Base-by-base conservation (phyloP, 768 basidiomycete species). In the Russula compacta region DNA sequence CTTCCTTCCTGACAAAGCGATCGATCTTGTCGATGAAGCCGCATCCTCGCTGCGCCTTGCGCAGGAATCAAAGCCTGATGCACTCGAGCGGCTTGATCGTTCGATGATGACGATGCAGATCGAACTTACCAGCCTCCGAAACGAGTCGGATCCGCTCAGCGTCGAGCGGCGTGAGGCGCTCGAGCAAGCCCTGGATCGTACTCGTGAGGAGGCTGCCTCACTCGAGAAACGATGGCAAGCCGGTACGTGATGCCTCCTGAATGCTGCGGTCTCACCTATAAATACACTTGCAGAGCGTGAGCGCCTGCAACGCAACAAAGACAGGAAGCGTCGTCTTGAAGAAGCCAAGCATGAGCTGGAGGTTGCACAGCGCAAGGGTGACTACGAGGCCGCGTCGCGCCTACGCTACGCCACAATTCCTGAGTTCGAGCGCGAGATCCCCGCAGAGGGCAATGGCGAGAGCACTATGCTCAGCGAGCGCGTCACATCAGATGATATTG, bases 11-110 rank as follows among this genome's bases (percentile, higher is more conserved):
- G 93, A 97, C 73, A 95, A 95, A 70, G 88, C 90, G 10, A 90
- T 92, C 46, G 92, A 95, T 71, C 79, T 97, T 3, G 83, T 98
- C 0, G 95, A 98, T 72, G 95, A 98, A 72, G 94, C 94, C 3
- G 89, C 91, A 0, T 89, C 90, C 2, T 80, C 91, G 0, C 77
- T 98, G 5, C 83, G 92, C 0, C 82, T 97, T 4, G 89, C 92
- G 0, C 93, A 94, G 68, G 91, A 93, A 69, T 86, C 83, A 36
- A 92, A 93, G 69, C 93, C 93, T 0, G 87, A 92, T 56, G 86
- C 86, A 58, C 78, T 95, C 0, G 92, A 97, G 69, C 77, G 79
- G 1, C 79, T 95, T 11, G 89, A 93, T 60, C 78, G 93, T 42
- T 87, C 90, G 60, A 86, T 94, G 19, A 78, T 93, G 69, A 94